Evolutionary conservation across 257 asterid genomes (phyloP).

Genomic region (Rauvolfia tetraphylla): DNA sequence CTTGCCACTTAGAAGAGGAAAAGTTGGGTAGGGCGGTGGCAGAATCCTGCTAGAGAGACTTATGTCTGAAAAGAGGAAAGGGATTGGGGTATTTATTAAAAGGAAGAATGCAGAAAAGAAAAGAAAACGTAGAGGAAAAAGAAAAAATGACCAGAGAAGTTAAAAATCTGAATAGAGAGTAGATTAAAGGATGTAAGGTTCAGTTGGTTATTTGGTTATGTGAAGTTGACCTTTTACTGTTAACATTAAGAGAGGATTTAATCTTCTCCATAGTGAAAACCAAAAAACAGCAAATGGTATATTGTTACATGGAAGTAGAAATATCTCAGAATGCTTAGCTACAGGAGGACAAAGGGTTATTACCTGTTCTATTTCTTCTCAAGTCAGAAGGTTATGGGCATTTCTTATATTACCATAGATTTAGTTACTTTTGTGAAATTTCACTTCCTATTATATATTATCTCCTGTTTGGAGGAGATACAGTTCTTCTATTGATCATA

Average conservation of each 20-base stretch:
- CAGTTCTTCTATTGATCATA: neutral
- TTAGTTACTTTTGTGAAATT: neutral
- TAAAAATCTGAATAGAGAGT: neutral
- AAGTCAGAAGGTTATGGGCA: neutral
- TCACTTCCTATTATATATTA: neutral
- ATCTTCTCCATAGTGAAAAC: neutral
- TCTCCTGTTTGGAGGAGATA: neutral
- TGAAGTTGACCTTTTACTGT: neutral
- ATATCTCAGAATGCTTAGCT: neutral
- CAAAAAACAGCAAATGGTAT: neutral
- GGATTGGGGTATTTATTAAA: neutral
- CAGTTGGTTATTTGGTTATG: neutral
- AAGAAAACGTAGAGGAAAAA: neutral
- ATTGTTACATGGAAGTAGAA: neutral
- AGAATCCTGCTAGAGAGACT: neutral
- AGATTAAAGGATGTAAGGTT: neutral
- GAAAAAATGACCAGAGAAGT: neutral
- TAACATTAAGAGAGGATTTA: neutral
- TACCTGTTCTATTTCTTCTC: neutral
- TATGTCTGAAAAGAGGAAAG: neutral
- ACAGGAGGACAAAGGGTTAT: neutral
- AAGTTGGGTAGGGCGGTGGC: neutral
- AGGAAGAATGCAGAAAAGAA: neutral
- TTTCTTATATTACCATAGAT: neutral
- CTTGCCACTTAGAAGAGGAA: neutral